Base-by-base conservation (phyloP, 768 basidiomycete genomes). In the Agaricus subrufescens region DNA sequence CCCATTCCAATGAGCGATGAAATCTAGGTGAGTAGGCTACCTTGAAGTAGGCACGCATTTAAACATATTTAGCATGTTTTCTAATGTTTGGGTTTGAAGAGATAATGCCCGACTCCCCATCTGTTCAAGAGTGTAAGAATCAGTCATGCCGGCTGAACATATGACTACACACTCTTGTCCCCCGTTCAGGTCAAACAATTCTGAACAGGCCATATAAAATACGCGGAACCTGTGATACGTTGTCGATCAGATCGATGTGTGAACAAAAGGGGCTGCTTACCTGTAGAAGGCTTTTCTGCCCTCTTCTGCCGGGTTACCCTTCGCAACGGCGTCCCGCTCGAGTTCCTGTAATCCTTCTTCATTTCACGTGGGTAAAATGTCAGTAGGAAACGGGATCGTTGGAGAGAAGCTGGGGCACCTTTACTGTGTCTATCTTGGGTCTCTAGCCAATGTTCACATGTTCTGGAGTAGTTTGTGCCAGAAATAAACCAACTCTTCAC, bases 141-240 rank as follows among this genome's bases (percentile, higher is more conserved):
- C 34, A 34, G 34, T 34, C 11, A 34, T 11, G 34, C 11, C 11
- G 34, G 34, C 34, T 34, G 7, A 34, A 34, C 34, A 34, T 34
- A 34, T 34, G 34, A 34, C n/a, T 9, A 73, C 86, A 71, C 70
- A 88, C 76, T 83, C 79, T 66, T 87, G 74, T 10, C 87, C 86
- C 3, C 66, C 65, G 61, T 86, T 76, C 66, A 83, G 70, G 11
- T 71, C 80, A 65, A 88, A 90, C 48, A 88, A 72, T 64, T 88
- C 87, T 1, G 83, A 82, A 61, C 84, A 86, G 9, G 86, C 84
- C 67, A 88, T 76, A 64, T 85, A 88, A 67, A 89, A 89, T 10
- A 87, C 83, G 14, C 86, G 73, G 66, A 86, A 87, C 58, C 84
- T 82, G 56, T 4, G 29, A 11, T 5, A 37, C 11, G n/a, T 34